Conservation (phyloP, 441 rosid species). For the Populus hybrid region DNA sequence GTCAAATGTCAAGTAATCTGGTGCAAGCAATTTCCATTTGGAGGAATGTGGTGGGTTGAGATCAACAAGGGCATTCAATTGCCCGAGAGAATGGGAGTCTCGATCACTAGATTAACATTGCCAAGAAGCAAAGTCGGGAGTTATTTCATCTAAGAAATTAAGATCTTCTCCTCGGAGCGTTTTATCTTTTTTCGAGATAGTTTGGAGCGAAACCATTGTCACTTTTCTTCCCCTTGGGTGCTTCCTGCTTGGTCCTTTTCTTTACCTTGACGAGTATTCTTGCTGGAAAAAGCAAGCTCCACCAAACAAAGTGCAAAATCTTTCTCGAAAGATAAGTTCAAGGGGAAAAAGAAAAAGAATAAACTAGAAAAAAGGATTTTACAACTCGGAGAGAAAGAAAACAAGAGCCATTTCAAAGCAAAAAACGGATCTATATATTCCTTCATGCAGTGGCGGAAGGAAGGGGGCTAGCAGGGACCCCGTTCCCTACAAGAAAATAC, state of each 20-base stretch:
- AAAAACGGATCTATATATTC: too few relatives aligned
- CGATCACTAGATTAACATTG: background rate
- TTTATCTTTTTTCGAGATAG: background rate
- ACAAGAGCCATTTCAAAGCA: background rate
- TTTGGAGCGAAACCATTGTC: background rate
- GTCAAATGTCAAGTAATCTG: background rate
- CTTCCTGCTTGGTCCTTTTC: background rate
- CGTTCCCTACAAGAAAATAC: too few relatives aligned
- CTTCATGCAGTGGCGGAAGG: too few relatives aligned
- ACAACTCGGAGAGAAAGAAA: background rate
- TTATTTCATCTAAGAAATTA: background rate
- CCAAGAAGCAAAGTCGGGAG: background rate
- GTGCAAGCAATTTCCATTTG: background rate
- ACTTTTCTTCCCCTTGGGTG: background rate
- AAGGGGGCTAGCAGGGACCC: too few relatives aligned
- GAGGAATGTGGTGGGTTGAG: background rate
- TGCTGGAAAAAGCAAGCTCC: background rate
- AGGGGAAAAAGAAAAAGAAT: background rate
- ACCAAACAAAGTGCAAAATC: background rate
- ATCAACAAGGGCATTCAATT: background rate
- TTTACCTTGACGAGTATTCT: background rate
- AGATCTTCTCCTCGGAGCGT: background rate
- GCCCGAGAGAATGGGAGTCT: background rate
- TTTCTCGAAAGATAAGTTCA: background rate
- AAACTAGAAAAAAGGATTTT: background rate